Base-by-base conservation (phyloP, 345 rosid genomes). In the Limnanthes douglasii region DNA sequence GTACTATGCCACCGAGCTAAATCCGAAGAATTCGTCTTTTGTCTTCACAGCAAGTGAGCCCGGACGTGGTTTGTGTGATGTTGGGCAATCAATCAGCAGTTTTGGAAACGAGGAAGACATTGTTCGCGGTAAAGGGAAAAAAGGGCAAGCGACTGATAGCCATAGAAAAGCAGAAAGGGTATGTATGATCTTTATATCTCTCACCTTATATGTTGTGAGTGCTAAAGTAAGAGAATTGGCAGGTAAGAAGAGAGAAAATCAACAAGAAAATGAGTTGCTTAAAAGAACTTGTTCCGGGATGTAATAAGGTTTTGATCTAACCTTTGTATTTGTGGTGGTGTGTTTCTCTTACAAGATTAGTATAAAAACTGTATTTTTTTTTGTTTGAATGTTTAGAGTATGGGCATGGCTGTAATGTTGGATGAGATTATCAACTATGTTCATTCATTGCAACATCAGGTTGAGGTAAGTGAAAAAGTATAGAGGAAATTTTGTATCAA, bases 391-490 rank as follows among this genome's bases (percentile, higher is more conserved):
- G 30, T 18, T 3, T 50, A 75, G 86, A 58, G 69, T 3, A 71
- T 71, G 80, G 86, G 86, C 18, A 62, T 75, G 86, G 72, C 86
- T 4, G 69, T 67, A 37, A 71, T 66, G 80, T 31, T 75, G 34
- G 86, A 71, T 25, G 86, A 68, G 36, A 75, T 71, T 5, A 75
- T 66, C 30, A 75, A 57, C 43, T 75, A 75, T 48, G 70, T 75
- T n/a, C 85, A 63, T 43, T 71, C 85, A 4, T 45, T 75, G 33
- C 73, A 75, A 56, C 65, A 65, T 42, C 85, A 75, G 46, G 75
- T 75, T 31, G 85, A 75, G 66, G 85, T 71, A 29, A 59, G 43
- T 21, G 13, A 11, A 15, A 19, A n/a, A n/a, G n/a, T n/a, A n/a
- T n/a, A n/a, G n/a, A n/a, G n/a, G n/a, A n/a, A n/a, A n/a, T n/a